phyloP scores from a whole-genome alignment of 2,329 filamentous ascomycete genomes.

The Aspergillus udagawae region DNA sequence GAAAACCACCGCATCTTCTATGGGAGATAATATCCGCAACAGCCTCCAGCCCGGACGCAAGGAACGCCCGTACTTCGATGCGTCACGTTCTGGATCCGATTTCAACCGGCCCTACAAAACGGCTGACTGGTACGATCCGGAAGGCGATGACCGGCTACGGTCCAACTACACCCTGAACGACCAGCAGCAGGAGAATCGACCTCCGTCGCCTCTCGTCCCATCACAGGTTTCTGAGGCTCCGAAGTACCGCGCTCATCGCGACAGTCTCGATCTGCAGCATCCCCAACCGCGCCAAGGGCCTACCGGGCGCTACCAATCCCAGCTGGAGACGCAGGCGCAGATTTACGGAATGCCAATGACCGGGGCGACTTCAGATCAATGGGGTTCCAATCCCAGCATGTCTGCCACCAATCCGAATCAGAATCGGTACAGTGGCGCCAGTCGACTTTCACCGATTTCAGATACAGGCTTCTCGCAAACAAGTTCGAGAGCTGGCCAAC shows the following conservation, averaged over 20 bases:
- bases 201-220: conserved; percentile 60
- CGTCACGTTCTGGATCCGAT: conserved; percentile 75
- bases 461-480: conserved; percentile 44
- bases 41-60: conserved; percentile 53
- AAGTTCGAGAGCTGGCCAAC: conserved; percentile 28
- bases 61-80: conserved; percentile 58
- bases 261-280: conserved; percentile 61
- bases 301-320: conserved; percentile 58
- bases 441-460: conserved; percentile 44
- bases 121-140: conserved; percentile 43
- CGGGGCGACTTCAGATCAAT: conserved; percentile 37
- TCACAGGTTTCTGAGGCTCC: conserved; percentile 55
- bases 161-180: conserved; percentile 42
- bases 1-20: conserved; percentile 87
- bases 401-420: conserved; percentile 29
- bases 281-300: conserved; percentile 61
- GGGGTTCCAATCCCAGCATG: conserved; percentile 43
- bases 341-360: conserved; percentile 37
- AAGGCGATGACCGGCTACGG: conserved; percentile 43
- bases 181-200: conserved; percentile 41
- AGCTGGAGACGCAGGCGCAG: conserved; percentile 59
- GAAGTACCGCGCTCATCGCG: conserved; percentile 62
- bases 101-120: conserved; percentile 58
- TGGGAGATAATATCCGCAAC: conserved; percentile 71
- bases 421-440: conserved; percentile 34